Base-by-base conservation (phyloP, 2,329 filamentous ascomycete genomes). In the Penicillium paneum region DNA sequence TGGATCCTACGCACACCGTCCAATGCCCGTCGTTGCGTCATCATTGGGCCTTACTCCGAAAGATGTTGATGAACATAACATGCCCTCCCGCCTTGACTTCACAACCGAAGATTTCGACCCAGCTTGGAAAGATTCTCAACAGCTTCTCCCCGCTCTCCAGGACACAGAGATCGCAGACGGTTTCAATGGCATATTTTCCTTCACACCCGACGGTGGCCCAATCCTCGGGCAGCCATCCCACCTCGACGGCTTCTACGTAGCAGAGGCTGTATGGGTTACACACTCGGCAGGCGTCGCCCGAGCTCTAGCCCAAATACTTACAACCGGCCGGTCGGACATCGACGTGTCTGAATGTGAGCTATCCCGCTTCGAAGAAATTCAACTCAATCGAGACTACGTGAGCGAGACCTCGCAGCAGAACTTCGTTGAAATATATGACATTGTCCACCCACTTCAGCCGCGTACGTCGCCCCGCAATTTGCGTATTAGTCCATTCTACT, bases 111-210 rank as follows among this genome's bases (percentile, higher is more conserved):
- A 87, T 62, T 87, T 87, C 54, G 78, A 76, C 2, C 80, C 81
- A 0, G 84, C 83, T 0, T 87, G 84, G 84, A 72, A 81, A 55
- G 72, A 81, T 12, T 80, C 81, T 0, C 73, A 81, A 57, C 75
- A 81, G 29, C 68, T 87, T 0, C 66, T 87, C 1, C 84, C 84
- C 0, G 72, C 71, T 1, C 70, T 87, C 4, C 67, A 71, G 3
- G 71, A 81, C 5, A 78, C 72, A 13, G 68, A 82, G 54, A 78
- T 87, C 7, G 79, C 74, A 0, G 79, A 84, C 38, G 84, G 83
- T 0, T 87, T 87, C 75, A 87, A 87, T 61, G 84, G 84, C 3
- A 78, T 87, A 61, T 83, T 87, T 68, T 87, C 84, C 0, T 87
- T 87, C 63, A 87, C 84, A 0, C 84, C 84, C 0, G 84, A 87